Percentiles rank a stretch among this genome's conserved stretches.
Conservation (phyloP, 1,284 basidiomycete species). For the Papiliotrema terrestris region DNA sequence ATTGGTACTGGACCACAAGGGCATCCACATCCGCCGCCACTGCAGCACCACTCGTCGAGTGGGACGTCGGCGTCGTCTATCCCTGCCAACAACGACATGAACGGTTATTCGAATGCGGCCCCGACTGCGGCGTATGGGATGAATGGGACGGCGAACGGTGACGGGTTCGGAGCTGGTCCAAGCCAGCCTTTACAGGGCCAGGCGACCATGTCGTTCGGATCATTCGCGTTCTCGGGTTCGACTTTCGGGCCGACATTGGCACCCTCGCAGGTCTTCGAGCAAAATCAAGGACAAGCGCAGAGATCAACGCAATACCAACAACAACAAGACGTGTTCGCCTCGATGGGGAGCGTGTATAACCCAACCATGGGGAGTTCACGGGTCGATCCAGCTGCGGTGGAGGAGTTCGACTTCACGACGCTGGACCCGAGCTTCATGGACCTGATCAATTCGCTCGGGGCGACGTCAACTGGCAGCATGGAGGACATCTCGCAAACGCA, state of each 20-base stretch:
- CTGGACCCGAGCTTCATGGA: slow-evolving; percentile 35
- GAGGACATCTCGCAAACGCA: neutral
- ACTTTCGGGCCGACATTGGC: neutral
- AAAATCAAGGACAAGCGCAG: neutral
- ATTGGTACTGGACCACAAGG: neutral
- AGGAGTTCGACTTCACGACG: slow-evolving; percentile 31
- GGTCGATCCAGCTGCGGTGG: slow-evolving; percentile 5
- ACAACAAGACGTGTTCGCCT: too few species aligned
- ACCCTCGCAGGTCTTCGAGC: too few species aligned
- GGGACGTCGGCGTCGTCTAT: neutral
- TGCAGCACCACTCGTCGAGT: slow-evolving; percentile 9
- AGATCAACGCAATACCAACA: too few species aligned
- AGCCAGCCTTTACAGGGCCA: too few species aligned
- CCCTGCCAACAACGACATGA: neutral
- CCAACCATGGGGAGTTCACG: neutral
- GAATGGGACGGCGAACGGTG: too few species aligned
- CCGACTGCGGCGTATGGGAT: neutral
- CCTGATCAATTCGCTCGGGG: slow-evolving; percentile 25
- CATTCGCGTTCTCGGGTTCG: neutral
- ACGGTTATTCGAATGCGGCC: too few species aligned
- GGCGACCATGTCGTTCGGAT: too few species aligned
- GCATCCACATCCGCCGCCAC: slow-evolving; percentile 1
- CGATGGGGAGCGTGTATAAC: too few species aligned
- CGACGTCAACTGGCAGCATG: neutral
- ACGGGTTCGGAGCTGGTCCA: too few species aligned